These are phyloP conservation scores for Yamadazyma siamensis DNA, from an alignment of 1,139 yeast genomes.

Conservation along the genomic window DNA sequence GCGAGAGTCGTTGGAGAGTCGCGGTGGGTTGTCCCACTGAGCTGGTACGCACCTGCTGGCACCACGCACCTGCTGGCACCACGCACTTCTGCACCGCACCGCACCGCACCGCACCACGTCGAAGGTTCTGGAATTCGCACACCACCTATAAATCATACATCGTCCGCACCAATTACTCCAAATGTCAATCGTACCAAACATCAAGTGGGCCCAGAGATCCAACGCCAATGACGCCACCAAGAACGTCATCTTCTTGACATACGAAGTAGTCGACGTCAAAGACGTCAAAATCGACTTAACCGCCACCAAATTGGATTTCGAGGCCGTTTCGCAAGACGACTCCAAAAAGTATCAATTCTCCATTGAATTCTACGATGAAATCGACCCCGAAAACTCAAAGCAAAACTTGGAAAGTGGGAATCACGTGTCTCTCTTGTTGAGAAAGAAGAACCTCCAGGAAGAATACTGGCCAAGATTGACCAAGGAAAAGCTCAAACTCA, in stretches of 20 bases:
- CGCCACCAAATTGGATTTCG: slow-evolving; percentile 52
- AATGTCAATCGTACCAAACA: slow-evolving; percentile 29
- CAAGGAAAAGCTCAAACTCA: slow-evolving; percentile 66
- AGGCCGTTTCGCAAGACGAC: slow-evolving; percentile 53
- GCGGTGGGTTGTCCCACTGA: slow-evolving; percentile 1
- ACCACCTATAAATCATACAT: slow-evolving; percentile 1
- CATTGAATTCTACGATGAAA: slow-evolving; percentile 69
- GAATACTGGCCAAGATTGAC: slow-evolving; percentile 94
- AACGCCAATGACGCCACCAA: slow-evolving; percentile 64
- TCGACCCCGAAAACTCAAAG: slow-evolving; percentile 65
- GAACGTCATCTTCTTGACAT: slow-evolving; percentile 72
- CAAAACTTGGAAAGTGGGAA: slow-evolving; percentile 62
- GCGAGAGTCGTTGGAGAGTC: neutral
- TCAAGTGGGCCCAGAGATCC: slow-evolving; percentile 96
- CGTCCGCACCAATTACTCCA: neutral
- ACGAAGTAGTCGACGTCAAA: slow-evolving; percentile 68
- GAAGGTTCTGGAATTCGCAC: slow-evolving; percentile 7
- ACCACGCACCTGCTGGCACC: too few species aligned
- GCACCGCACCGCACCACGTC: too few species aligned
- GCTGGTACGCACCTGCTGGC: neutral
- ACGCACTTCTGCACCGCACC: too few species aligned
- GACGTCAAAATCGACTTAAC: slow-evolving; percentile 64
- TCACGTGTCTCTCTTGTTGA: slow-evolving; percentile 63
- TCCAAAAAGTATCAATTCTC: slow-evolving; percentile 51
- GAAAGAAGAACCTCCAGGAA: slow-evolving; percentile 62